Evolutionary conservation across 805 yeast genomes (phyloP).

Genomic region (Wickerhamiella azymoides): DNA sequence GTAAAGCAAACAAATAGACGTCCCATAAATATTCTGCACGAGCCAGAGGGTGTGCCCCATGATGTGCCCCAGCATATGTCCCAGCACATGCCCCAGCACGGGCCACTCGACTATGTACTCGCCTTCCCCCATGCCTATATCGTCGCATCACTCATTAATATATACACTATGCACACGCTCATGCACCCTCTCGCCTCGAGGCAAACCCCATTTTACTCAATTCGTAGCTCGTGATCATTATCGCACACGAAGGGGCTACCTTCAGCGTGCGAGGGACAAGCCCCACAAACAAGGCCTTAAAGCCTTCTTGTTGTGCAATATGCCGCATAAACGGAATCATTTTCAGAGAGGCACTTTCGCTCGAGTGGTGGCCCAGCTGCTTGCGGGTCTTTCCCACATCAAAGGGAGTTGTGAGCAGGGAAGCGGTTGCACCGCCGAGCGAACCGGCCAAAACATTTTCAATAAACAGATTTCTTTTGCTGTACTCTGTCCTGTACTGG

Average conservation of each 20-base stretch:
- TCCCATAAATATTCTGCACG: background rate
- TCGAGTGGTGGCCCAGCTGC: constrained; percentile 42
- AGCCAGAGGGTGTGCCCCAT: too few species aligned
- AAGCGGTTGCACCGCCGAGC: constrained; percentile 71
- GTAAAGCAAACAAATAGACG: constrained; percentile 5
- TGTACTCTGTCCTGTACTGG: background rate
- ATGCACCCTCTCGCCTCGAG: background rate
- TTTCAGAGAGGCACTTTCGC: constrained; percentile 22
- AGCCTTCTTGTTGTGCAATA: constrained; percentile 62
- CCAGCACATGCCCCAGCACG: too few species aligned
- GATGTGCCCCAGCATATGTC: too few species aligned
- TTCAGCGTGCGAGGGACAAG: constrained; percentile 73
- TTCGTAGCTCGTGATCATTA: constrained; percentile 93
- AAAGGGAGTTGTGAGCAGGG: constrained; percentile 81
- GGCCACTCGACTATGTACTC: too few species aligned
- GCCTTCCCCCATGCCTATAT: too few species aligned
- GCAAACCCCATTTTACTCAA: constrained; percentile 52
- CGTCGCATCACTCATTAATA: too few species aligned
- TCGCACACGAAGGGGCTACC: constrained; percentile 95
- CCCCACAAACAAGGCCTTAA: constrained; percentile 77
- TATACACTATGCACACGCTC: too few species aligned
- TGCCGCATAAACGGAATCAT: constrained; percentile 55
- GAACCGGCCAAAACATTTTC: constrained; percentile 63
- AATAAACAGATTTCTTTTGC: constrained; percentile 7
- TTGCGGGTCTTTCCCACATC: constrained; percentile 94